Conservation (phyloP, 1,284 basidiomycete species). For the Cryptococcus sp. region DNA sequence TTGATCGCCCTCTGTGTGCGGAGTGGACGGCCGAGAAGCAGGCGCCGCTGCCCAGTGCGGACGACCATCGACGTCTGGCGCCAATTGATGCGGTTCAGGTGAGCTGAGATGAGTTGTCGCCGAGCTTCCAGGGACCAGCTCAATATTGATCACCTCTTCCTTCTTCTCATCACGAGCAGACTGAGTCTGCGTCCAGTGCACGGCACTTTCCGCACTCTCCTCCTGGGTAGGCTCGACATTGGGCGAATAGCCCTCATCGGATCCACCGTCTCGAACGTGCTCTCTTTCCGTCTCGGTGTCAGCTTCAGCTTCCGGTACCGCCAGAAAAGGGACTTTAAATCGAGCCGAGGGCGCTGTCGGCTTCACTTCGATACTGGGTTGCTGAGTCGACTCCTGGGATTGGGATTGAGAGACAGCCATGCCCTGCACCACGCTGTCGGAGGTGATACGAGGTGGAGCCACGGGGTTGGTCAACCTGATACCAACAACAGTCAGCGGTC, state of each 20-base stretch:
- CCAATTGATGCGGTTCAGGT: not conserved
- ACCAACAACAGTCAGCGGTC: not conserved
- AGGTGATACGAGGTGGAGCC: too few relatives aligned
- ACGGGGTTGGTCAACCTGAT: not conserved
- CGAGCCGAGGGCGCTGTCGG: conserved; percentile 1
- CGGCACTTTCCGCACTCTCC: conserved; percentile 10
- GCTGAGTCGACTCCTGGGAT: conserved; percentile 21
- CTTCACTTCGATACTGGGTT: conserved; percentile 14
- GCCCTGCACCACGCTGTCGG: too few relatives aligned
- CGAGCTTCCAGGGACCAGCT: not conserved
- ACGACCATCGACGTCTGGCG: not conserved
- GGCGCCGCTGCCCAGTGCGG: conserved; percentile 2
- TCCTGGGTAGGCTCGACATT: conserved; percentile 4
- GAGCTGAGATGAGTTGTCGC: not conserved
- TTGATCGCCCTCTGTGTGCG: conserved; percentile 7
- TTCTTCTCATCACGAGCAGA: conserved; percentile 1
- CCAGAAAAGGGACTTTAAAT: not conserved
- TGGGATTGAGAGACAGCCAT: conserved; percentile 1
- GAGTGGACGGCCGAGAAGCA: not conserved
- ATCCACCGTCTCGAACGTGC: not conserved
- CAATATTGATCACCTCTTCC: not conserved
- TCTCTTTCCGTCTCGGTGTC: too few relatives aligned
- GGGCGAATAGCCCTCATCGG: not conserved
- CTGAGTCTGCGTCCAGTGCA: conserved; percentile 15
- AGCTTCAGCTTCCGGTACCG: not conserved